These are phyloP conservation scores for Penstemon eatonii DNA, from an alignment of 257 asterid species.

Conservation along the genomic window DNA sequence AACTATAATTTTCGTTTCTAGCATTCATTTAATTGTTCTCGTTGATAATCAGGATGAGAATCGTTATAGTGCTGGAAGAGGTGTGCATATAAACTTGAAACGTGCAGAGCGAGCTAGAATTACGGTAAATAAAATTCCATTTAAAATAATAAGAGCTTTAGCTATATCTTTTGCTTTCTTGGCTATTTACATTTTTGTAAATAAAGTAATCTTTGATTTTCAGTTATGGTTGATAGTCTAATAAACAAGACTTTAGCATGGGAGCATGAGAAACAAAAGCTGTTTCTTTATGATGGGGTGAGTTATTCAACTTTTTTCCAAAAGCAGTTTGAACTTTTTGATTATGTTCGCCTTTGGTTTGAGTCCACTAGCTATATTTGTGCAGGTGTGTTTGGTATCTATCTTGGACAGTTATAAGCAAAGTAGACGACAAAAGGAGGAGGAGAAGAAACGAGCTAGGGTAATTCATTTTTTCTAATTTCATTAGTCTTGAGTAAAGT, in stretches of 20 bases:
- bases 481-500: neutral
- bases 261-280: slow-evolving; percentile 81
- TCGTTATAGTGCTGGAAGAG: slow-evolving; percentile 93
- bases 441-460: slow-evolving; percentile 77
- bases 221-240: too few relatives aligned
- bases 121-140: slow-evolving; percentile 78
- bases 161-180: neutral
- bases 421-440: slow-evolving; percentile 77
- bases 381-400: slow-evolving; percentile 83
- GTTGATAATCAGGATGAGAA: slow-evolving; percentile 56
- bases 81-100: slow-evolving; percentile 83
- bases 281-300: slow-evolving; percentile 91
- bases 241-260: slow-evolving; percentile 41
- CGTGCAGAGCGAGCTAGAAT: slow-evolving; percentile 95
- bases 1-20: too few relatives aligned
- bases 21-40: neutral
- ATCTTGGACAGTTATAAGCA: slow-evolving; percentile 83
- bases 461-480: slow-evolving; percentile 33
- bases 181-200: neutral
- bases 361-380: neutral
- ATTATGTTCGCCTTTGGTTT: neutral
- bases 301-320: slow-evolving; percentile 29
- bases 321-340: slow-evolving; percentile 15
- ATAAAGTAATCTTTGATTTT: too few relatives aligned
- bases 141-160: slow-evolving; percentile 29